Percentiles rank a stretch among this genome's conserved stretches.
Conservation (phyloP, 257 asterid species). For the Fraxinus cuspidata region DNA sequence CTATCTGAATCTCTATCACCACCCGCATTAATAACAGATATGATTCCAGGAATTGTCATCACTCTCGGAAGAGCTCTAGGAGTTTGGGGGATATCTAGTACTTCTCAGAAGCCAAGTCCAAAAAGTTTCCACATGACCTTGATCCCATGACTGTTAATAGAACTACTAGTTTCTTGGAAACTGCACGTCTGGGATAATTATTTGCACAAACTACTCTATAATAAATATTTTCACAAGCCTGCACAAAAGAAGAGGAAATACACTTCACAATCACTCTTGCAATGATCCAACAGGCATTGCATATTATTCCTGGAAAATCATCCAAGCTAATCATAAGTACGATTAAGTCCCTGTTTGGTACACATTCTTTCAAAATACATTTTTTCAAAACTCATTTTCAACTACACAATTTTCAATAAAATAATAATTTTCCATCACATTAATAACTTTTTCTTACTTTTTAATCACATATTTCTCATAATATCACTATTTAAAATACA, state of each 20-base stretch:
- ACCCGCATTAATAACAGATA: slow-evolving; percentile 56
- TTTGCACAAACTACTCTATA: slow-evolving; percentile 10
- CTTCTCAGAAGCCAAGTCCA: slow-evolving; percentile 67
- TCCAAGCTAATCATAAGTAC: slow-evolving; percentile 7
- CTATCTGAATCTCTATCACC: slow-evolving; percentile 75
- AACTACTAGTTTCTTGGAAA: slow-evolving; percentile 17
- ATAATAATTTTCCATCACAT: no score
- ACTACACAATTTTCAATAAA: no score
- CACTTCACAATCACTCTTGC: neutral
- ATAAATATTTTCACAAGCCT: slow-evolving; percentile 26
- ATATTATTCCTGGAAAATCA: neutral
- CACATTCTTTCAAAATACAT: no score
- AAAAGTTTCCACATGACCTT: slow-evolving; percentile 60
- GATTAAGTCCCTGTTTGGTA: no score
- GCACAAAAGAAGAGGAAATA: slow-evolving; percentile 11
- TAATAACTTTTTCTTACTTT: no score
- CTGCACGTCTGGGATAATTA: slow-evolving; percentile 25
- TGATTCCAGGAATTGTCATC: slow-evolving; percentile 72
- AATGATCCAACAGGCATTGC: slow-evolving; percentile 3
- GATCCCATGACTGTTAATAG: slow-evolving; percentile 50
- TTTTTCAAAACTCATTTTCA: no score
- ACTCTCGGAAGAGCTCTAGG: slow-evolving; percentile 80
- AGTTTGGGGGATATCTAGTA: slow-evolving; percentile 57
- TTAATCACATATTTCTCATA: no score
- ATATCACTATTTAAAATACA: no score